These are phyloP conservation scores for Celoporthe dispersa DNA, from an alignment of 2,329 filamentous ascomycete species.

Conservation along the genomic window DNA sequence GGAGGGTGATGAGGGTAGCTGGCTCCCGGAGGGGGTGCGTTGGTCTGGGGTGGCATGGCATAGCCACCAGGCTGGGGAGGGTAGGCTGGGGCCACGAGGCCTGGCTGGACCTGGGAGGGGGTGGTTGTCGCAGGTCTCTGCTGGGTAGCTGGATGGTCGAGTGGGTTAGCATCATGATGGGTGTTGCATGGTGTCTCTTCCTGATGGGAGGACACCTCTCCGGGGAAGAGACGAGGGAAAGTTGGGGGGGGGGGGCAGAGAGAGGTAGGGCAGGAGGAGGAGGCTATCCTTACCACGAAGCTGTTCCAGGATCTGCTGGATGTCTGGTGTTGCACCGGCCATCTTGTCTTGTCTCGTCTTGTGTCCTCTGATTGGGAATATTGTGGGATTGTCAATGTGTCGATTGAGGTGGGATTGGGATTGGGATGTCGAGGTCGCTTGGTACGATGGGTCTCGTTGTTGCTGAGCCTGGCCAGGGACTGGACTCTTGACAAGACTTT, in stretches of 20 bases:
- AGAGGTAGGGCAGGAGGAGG: too few relatives aligned
- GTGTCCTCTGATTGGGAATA: background rate
- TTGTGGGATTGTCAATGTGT: background rate
- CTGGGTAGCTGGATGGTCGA: conserved; percentile 20
- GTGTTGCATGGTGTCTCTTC: background rate
- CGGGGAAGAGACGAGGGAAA: background rate
- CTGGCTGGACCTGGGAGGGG: conserved; percentile 28
- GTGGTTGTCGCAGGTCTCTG: conserved; percentile 26
- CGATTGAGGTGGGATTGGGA: background rate
- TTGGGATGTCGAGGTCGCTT: background rate
- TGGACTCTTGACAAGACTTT: background rate
- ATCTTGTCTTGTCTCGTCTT: conserved; percentile 19
- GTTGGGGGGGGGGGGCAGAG: too few relatives aligned
- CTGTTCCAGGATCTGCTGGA: conserved; percentile 29
- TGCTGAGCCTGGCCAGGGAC: background rate
- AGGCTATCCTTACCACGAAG: conserved; percentile 26
- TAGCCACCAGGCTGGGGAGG: conserved; percentile 26
- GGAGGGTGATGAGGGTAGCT: conserved; percentile 17
- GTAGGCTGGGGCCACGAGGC: conserved; percentile 27
- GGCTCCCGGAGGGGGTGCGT: conserved; percentile 15
- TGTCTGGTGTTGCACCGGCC: conserved; percentile 28
- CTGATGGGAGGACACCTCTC: background rate
- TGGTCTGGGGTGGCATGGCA: conserved; percentile 19
- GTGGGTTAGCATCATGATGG: background rate
- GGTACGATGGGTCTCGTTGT: background rate